These are phyloP conservation scores for Beta vulgaris DNA, from an alignment of 148 eudicot species.

Conservation along the genomic window DNA sequence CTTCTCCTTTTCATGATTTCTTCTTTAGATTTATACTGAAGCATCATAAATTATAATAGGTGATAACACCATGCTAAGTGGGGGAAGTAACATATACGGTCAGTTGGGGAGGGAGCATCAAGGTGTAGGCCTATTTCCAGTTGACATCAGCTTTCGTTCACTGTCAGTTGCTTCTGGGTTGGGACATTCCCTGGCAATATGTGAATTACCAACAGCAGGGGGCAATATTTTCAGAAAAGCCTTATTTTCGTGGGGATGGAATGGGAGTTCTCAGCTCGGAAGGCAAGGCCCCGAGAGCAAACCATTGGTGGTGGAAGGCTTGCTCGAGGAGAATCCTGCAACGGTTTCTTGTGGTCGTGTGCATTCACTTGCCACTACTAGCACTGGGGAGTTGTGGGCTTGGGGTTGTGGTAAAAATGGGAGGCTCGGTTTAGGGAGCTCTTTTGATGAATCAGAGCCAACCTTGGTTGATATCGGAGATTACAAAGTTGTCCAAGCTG, in stretches of 20 bases:
- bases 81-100: conserved; percentile 83
- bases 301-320: conserved; percentile 51
- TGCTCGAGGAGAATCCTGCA: conserved; percentile 45
- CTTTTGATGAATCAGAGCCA: conserved; percentile 76
- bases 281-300: conserved; percentile 60
- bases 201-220: conserved; percentile 33
- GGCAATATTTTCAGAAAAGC: conserved; percentile 25
- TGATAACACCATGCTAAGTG: conserved; percentile 70
- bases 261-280: conserved; percentile 76
- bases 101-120: conserved; percentile 66
- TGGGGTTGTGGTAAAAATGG: conserved; percentile 99
- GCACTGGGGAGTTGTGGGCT: conserved; percentile 55
- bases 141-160: conserved; percentile 50
- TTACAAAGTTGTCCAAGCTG: conserved; percentile 69
- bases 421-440: conserved; percentile 89
- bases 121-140: conserved; percentile 57
- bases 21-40: background rate
- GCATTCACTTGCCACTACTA: conserved; percentile 72
- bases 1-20: background rate
- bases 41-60: conserved; percentile 36
- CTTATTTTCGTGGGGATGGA: conserved; percentile 95
- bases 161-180: conserved; percentile 68
- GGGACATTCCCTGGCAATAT: conserved; percentile 83
- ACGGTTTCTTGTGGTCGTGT: conserved; percentile 76
- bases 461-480: conserved; percentile 57